These are phyloP conservation scores for Tulasnella sp. DNA, from an alignment of 768 basidiomycete genomes.

Conservation along the genomic window DNA sequence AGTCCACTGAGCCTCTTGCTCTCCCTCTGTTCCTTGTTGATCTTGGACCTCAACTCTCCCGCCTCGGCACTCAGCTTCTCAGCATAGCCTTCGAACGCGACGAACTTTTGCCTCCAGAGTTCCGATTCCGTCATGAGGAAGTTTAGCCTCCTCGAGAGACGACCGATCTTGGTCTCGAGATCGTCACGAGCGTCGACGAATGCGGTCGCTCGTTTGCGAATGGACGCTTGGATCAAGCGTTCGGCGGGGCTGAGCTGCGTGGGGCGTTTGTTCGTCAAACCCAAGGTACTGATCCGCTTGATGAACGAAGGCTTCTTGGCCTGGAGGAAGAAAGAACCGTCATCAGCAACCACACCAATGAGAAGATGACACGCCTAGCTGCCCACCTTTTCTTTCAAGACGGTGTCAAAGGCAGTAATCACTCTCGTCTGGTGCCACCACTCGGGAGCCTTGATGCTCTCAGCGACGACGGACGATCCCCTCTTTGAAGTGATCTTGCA, in stretches of 20 bases:
- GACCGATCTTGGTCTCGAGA: slow-evolving; percentile 86
- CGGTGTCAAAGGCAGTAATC: slow-evolving; percentile 80
- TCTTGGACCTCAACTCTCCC: slow-evolving; percentile 70
- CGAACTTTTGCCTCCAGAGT: slow-evolving; percentile 87
- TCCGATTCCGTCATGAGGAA: slow-evolving; percentile 88
- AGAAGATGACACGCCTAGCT: background rate
- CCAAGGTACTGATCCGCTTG: slow-evolving; percentile 72
- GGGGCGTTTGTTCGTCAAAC: slow-evolving; percentile 45
- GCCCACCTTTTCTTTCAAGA: slow-evolving; percentile 70
- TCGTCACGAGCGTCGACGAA: slow-evolving; percentile 92
- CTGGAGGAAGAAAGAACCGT: slow-evolving; percentile 32
- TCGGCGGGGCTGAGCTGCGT: slow-evolving; percentile 71
- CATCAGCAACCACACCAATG: background rate
- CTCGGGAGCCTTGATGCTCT: slow-evolving; percentile 78
- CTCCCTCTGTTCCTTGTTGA: slow-evolving; percentile 84
- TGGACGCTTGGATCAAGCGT: slow-evolving; percentile 74
- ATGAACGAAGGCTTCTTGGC: slow-evolving; percentile 82
- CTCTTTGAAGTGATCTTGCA: slow-evolving; percentile 84
- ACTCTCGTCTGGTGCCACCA: slow-evolving; percentile 94
- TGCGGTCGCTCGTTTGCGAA: slow-evolving; percentile 86
- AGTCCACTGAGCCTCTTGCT: slow-evolving; percentile 62
- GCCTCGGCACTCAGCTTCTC: slow-evolving; percentile 84
- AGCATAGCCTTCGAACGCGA: slow-evolving; percentile 88
- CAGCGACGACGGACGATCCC: slow-evolving; percentile 71
- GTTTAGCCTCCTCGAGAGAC: slow-evolving; percentile 72